Conservation (phyloP, 352 stramenopile genomes). For the Pythium sp. region DNA sequence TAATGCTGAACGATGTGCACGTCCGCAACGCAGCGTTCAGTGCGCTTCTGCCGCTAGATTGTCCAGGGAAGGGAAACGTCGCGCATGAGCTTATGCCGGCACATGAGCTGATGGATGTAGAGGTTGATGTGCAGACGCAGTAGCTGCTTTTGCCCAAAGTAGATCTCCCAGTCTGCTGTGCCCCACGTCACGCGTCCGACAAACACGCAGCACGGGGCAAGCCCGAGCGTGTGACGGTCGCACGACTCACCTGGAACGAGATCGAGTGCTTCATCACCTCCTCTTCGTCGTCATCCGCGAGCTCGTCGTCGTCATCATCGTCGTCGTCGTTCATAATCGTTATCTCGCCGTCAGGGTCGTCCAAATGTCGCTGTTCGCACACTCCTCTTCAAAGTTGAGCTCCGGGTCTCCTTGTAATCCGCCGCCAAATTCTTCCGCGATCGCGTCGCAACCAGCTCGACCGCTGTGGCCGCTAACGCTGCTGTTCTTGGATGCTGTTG, state of each 20-base stretch:
- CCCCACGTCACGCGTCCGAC: conserved; percentile 74
- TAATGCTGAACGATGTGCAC: no score
- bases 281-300: conserved; percentile 48
- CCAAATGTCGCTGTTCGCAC: conserved; percentile 9
- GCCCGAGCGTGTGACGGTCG: conserved; percentile 61
- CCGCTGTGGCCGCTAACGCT: background rate
- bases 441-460: conserved; percentile 14
- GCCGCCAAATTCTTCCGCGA: conserved; percentile 22
- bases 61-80: no score
- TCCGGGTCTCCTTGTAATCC: no score
- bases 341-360: conserved; percentile 52
- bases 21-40: no score
- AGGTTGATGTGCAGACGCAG: no score
- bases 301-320: conserved; percentile 41
- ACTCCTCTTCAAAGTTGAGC: no score
- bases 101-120: no score
- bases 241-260: conserved; percentile 68
- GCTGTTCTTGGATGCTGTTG: conserved; percentile 15
- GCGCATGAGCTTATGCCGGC: no score
- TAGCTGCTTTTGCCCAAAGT: conserved; percentile 86
- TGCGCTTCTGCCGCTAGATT: no score
- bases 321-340: conserved; percentile 68
- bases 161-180: conserved; percentile 81
- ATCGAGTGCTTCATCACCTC: conserved; percentile 75
- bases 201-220: conserved; percentile 81